These are phyloP conservation scores for Nicotiana sylvestris DNA, from an alignment of 257 asterid genomes.

Conservation along the genomic window DNA sequence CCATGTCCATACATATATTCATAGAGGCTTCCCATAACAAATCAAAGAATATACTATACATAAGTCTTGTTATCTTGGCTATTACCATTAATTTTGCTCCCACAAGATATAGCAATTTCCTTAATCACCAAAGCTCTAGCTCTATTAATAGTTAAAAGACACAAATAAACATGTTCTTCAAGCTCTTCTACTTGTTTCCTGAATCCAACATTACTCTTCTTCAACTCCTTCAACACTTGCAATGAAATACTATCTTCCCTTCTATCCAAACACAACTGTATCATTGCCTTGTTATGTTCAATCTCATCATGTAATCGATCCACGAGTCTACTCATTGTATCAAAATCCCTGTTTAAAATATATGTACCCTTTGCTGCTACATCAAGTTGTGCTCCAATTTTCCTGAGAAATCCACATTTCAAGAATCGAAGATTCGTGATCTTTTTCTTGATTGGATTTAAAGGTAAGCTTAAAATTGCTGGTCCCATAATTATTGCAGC, in stretches of 20 bases:
- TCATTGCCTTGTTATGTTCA: constrained; percentile 61
- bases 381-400: constrained; percentile 52
- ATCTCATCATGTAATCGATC: constrained; percentile 54
- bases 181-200: constrained; percentile 65
- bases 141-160: constrained; percentile 67
- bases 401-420: constrained; percentile 33
- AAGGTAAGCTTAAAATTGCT: constrained; percentile 27
- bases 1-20: not conserved
- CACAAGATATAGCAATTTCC: constrained; percentile 37
- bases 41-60: not conserved
- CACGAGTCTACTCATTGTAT: constrained; percentile 70
- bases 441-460: constrained; percentile 32
- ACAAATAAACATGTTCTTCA: constrained; percentile 62
- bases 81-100: not conserved
- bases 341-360: constrained; percentile 70
- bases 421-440: constrained; percentile 15
- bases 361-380: constrained; percentile 85
- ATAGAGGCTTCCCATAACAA: not conserved
- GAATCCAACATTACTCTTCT: constrained; percentile 46
- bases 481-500: constrained; percentile 1
- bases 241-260: constrained; percentile 39
- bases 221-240: constrained; percentile 52
- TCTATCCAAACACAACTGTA: constrained; percentile 47
- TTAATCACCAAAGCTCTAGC: constrained; percentile 59
- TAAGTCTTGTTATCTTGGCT: not conserved